A percentile compares a stretch with the other conserved stretches of the same genome.
These are phyloP conservation scores for Sideroxylon spinosum DNA, from an alignment of 179 eudicot genomes.

Conservation along the genomic window DNA sequence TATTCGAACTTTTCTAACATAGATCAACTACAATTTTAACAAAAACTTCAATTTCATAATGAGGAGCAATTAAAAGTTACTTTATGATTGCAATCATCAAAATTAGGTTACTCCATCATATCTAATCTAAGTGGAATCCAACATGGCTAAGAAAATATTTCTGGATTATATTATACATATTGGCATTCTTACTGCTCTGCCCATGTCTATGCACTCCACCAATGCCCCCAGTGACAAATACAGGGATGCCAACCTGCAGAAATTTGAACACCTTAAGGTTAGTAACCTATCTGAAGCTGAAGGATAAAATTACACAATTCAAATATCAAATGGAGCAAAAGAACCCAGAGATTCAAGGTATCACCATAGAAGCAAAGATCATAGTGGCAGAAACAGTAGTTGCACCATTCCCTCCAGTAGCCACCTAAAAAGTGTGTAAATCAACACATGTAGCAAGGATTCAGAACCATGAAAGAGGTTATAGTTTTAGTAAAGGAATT, in stretches of 20 bases:
- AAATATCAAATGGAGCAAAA: background rate
- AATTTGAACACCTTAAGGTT: constrained; percentile 3
- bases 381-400: constrained; percentile 98
- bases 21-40: background rate
- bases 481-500: background rate
- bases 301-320: background rate
- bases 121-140: background rate
- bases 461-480: background rate
- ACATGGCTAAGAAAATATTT: background rate
- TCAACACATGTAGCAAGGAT: background rate
- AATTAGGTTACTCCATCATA: background rate
- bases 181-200: constrained; percentile 54
- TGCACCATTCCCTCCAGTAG: constrained; percentile 78
- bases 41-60: background rate
- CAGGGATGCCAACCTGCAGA: constrained; percentile 82
- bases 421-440: constrained; percentile 45
- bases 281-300: background rate
- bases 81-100: background rate
- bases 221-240: constrained; percentile 94
- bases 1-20: background rate
- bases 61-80: background rate
- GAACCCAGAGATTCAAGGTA: constrained; percentile 6
- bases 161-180: background rate
- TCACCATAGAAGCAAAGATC: constrained; percentile 87
- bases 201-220: constrained; percentile 98